Evolutionary conservation across 768 basidiomycete species (phyloP).

Genomic region (Scleroderma bovista): DNA sequence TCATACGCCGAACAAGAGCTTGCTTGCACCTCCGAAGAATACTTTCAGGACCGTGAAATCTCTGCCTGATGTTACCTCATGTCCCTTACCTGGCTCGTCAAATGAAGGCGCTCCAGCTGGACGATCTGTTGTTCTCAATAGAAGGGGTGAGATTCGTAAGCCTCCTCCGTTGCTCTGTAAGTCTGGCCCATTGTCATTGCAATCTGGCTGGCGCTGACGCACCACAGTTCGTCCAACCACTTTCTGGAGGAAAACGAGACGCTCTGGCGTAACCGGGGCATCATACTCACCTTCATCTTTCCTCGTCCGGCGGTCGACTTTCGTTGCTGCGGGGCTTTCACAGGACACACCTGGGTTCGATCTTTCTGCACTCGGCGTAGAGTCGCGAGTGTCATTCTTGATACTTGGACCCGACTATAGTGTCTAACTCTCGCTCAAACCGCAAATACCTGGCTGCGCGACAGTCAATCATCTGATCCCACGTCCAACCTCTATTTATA

Average conservation of each 20-base stretch:
- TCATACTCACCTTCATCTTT: slow-evolving; percentile 71
- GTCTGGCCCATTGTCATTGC: slow-evolving; percentile 19
- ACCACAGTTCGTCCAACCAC: slow-evolving; percentile 69
- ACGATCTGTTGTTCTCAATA: slow-evolving; percentile 9
- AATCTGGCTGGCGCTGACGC: background rate
- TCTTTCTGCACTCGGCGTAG: slow-evolving; percentile 57
- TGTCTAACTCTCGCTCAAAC: background rate
- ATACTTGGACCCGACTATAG: slow-evolving; percentile 34
- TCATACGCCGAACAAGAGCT: slow-evolving; percentile 8
- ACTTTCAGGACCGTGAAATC: slow-evolving; percentile 20
- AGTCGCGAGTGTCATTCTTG: slow-evolving; percentile 45
- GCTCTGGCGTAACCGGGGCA: slow-evolving; percentile 65
- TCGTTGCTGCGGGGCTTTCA: slow-evolving; percentile 69
- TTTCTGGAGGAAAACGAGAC: slow-evolving; percentile 71
- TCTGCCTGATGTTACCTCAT: slow-evolving; percentile 1
- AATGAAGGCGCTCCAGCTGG: slow-evolving; percentile 5
- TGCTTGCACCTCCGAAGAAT: slow-evolving; percentile 25
- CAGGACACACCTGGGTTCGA: slow-evolving; percentile 58
- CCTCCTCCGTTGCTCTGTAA: slow-evolving; percentile 64
- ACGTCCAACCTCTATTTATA: too few species aligned
- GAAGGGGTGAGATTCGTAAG: slow-evolving; percentile 40
- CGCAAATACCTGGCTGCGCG: background rate
- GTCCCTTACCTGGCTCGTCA: slow-evolving; percentile 22
- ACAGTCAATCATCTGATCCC: too few species aligned
- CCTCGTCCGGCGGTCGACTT: slow-evolving; percentile 71